Percentiles rank a stretch among this genome's conserved stretches.
These are phyloP conservation scores for Suillus plorans DNA, from an alignment of 768 basidiomycete species.

Conservation along the genomic window DNA sequence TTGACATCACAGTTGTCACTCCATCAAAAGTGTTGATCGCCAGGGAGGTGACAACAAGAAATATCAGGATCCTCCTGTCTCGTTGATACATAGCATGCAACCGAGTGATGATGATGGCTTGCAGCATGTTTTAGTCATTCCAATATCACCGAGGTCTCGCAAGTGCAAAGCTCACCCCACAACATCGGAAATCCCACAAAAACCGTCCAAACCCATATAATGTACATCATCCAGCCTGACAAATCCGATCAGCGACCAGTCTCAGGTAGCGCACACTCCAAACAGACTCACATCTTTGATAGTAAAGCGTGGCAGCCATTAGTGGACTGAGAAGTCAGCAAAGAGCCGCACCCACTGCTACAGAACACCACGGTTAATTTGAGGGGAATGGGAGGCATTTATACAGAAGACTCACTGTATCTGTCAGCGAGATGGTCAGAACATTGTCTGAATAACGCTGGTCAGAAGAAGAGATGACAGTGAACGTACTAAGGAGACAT, in stretches of 20 bases:
- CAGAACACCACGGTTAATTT: too few relatives aligned
- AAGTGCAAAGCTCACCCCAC: background rate
- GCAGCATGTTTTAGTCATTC: background rate
- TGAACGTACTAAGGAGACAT: background rate
- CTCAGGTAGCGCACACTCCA: background rate
- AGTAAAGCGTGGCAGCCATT: too few relatives aligned
- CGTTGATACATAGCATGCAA: background rate
- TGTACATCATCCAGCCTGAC: background rate
- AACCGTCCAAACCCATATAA: rapidly evolving
- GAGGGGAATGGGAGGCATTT: too few relatives aligned
- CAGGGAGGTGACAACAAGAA: background rate
- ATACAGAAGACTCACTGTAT: too few relatives aligned
- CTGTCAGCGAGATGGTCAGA: background rate
- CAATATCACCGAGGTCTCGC: background rate
- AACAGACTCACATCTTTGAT: background rate
- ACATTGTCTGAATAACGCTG: background rate
- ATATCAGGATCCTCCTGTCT: background rate
- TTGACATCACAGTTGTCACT: background rate
- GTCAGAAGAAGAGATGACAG: background rate
- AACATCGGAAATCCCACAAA: background rate
- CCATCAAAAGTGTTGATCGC: background rate
- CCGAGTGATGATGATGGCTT: background rate
- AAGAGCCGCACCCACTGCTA: too few relatives aligned
- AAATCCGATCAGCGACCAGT: background rate
- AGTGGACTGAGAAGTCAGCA: too few relatives aligned